A percentile compares a stretch with the other conserved stretches of the same genome.
Conservation (phyloP, 129 eudicot genomes). For the Silybum marianum region DNA sequence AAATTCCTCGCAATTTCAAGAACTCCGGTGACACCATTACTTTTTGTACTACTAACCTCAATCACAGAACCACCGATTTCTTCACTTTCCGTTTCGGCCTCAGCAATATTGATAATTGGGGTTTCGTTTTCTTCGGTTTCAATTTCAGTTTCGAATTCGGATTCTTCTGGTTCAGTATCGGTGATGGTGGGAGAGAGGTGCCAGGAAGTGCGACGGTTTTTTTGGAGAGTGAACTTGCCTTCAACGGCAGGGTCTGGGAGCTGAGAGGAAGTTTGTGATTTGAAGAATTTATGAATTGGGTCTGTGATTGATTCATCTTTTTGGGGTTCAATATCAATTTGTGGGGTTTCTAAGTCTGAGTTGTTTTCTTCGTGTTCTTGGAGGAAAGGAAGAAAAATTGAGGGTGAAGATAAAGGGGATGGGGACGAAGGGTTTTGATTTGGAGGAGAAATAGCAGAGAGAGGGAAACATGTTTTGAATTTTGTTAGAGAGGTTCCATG, state of each 20-base stretch:
- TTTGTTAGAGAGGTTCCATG: conserved; percentile 9
- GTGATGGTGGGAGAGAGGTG: conserved; percentile 47
- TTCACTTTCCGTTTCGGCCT: conserved; percentile 16
- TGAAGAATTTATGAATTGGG: conserved; percentile 77
- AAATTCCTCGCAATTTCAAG: conserved; percentile 57
- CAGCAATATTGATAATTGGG: not conserved
- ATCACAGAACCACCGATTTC: conserved; percentile 14
- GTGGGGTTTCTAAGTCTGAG: conserved; percentile 24
- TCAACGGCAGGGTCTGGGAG: conserved; percentile 56
- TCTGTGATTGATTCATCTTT: conserved; percentile 45
- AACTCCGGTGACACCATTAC: conserved; percentile 36
- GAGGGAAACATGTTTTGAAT: conserved; percentile 9
- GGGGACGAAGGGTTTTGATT: conserved; percentile 22
- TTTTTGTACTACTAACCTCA: conserved; percentile 29
- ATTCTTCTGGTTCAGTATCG: not conserved
- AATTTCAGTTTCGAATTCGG: conserved; percentile 10
- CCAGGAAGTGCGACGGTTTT: conserved; percentile 82
- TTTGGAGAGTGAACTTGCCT: conserved; percentile 68
- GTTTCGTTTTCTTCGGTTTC: not conserved
- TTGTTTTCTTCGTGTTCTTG: conserved; percentile 37
- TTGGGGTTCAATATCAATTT: not conserved
- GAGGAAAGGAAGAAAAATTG: conserved; percentile 72
- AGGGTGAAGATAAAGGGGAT: conserved; percentile 23
- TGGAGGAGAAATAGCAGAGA: conserved; percentile 36
- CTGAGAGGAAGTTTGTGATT: conserved; percentile 50